A percentile compares a stretch with the other conserved stretches of the same genome.
These are phyloP conservation scores for Geranium brycei DNA, from an alignment of 345 rosid species.

Conservation along the genomic window DNA sequence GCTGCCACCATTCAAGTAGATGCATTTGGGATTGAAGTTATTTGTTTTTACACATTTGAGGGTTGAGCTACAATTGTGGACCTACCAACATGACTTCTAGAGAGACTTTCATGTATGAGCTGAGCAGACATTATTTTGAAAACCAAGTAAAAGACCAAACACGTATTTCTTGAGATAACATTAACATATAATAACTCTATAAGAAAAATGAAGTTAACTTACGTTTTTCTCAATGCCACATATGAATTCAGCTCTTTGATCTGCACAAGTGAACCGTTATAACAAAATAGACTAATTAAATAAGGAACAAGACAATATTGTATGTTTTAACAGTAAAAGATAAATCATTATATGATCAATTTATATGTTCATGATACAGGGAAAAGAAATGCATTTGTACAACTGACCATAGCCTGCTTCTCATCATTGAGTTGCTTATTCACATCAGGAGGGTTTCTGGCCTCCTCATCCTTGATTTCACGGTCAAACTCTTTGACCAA, in stretches of 20 bases:
- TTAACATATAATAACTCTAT: background rate
- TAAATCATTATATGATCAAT: background rate
- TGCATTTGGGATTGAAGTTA: background rate
- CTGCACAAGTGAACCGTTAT: slow-evolving; percentile 28
- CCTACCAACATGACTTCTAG: background rate
- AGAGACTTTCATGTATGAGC: background rate
- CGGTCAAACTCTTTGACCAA: slow-evolving; percentile 86
- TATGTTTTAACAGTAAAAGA: background rate
- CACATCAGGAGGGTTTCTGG: slow-evolving; percentile 60
- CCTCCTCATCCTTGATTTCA: slow-evolving; percentile 77
- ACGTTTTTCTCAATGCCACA: slow-evolving; percentile 89
- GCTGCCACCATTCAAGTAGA: background rate
- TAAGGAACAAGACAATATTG: background rate
- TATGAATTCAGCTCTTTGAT: slow-evolving; percentile 92
- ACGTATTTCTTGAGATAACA: background rate
- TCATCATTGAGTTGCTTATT: slow-evolving; percentile 85
- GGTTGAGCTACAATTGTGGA: too few relatives aligned
- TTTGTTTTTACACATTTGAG: background rate
- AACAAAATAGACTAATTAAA: background rate
- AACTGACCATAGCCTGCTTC: slow-evolving; percentile 90
- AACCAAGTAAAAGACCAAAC: background rate
- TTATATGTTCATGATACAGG: background rate
- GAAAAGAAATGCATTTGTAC: slow-evolving; percentile 3
- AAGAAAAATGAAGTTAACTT: slow-evolving; percentile 17
- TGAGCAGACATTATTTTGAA: background rate